A percentile compares a stretch with the other conserved stretches of the same genome.
Conservation (phyloP, 2,329 filamentous ascomycete genomes). For the Aspergillus cejpii region DNA sequence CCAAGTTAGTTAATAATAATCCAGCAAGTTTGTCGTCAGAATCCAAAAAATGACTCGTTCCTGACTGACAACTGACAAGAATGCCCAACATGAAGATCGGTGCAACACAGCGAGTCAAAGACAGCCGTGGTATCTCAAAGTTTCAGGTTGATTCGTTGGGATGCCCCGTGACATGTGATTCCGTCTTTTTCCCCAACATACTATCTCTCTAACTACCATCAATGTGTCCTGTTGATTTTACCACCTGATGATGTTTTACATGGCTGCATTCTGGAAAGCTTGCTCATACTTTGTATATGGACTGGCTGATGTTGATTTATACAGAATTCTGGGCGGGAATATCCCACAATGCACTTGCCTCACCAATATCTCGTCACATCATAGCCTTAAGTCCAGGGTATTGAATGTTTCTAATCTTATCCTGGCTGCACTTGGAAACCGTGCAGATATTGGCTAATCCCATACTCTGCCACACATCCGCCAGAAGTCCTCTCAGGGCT, state of each 20-base stretch:
- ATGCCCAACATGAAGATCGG: background rate
- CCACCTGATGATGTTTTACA: no score
- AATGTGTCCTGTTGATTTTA: no score
- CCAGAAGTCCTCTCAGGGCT: slow-evolving; percentile 47
- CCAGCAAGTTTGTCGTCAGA: background rate
- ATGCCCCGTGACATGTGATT: slow-evolving; percentile 12
- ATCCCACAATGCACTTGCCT: background rate
- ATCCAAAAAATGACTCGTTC: background rate
- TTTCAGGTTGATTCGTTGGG: background rate
- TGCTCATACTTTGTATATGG: no score
- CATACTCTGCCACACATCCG: slow-evolving; percentile 52
- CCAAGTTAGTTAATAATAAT: background rate
- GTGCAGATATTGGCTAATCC: slow-evolving; percentile 47
- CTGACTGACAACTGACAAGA: background rate
- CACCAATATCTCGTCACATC: slow-evolving; percentile 18
- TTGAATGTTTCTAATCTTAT: slow-evolving; percentile 30
- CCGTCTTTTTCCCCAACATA: slow-evolving; percentile 1
- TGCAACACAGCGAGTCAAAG: background rate
- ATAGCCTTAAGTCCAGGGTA: slow-evolving; percentile 31
- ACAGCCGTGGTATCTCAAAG: background rate
- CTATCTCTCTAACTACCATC: no score
- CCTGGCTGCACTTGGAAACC: slow-evolving; percentile 31
- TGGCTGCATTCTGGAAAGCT: no score
- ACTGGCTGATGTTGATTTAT: no score
- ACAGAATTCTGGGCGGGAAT: no score